These are phyloP conservation scores for Metahyphopichia silvanorum DNA, from an alignment of 805 yeast species.

Conservation along the genomic window DNA sequence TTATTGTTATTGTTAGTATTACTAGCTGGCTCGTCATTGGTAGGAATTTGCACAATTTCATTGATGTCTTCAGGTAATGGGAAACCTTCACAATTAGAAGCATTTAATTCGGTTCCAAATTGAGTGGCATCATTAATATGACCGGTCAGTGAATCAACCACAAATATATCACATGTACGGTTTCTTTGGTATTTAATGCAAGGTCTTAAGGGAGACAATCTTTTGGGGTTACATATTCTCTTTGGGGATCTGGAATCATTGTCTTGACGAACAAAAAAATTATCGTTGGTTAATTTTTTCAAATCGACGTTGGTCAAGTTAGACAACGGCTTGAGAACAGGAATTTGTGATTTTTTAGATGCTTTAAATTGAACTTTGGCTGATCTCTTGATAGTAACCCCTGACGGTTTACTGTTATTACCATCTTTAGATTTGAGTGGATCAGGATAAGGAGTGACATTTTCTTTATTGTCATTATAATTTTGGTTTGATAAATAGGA, in stretches of 20 bases:
- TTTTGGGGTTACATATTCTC: constrained; percentile 42
- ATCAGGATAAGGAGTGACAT: constrained; percentile 20
- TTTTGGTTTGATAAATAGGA: constrained; percentile 12
- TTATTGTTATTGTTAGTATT: constrained; percentile 3
- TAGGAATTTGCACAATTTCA: constrained; percentile 61
- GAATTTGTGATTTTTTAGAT: constrained; percentile 18
- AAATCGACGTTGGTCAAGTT: constrained; percentile 14
- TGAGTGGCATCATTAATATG: constrained; percentile 60
- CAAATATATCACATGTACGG: constrained; percentile 34
- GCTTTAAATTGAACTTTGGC: constrained; percentile 15
- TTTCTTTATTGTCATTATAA: constrained; percentile 27
- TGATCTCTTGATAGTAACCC: constrained; percentile 17
- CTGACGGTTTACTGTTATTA: constrained; percentile 7
- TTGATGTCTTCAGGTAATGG: constrained; percentile 56
- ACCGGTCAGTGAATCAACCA: constrained; percentile 64
- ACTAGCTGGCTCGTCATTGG: constrained; percentile 27
- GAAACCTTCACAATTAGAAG: constrained; percentile 59
- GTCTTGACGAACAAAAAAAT: constrained; percentile 9
- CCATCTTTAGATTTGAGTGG: constrained; percentile 18
- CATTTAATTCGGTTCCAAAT: constrained; percentile 66
- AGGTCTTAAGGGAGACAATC: constrained; percentile 27
- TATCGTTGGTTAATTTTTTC: constrained; percentile 4
- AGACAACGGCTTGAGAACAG: constrained; percentile 24
- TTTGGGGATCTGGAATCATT: constrained; percentile 27
- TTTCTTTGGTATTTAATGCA: constrained; percentile 18